phyloP scores from a whole-genome alignment of 345 rosid genomes.

The Brassica cretica region DNA sequence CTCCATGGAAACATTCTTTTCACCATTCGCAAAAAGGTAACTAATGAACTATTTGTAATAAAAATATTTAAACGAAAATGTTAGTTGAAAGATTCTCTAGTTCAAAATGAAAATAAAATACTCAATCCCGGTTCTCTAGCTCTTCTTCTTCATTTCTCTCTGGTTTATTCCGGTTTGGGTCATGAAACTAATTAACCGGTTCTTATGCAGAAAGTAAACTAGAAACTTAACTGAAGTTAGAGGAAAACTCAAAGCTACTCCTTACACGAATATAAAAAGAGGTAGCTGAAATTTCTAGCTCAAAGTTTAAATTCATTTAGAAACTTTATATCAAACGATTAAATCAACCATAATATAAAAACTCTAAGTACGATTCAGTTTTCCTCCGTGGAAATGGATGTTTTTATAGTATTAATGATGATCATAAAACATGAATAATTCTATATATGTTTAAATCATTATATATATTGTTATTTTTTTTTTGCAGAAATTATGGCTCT shows the following conservation, averaged over 20 bases:
- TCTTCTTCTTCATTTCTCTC: background rate
- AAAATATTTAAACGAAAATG: background rate
- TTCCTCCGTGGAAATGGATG: background rate
- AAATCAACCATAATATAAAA: background rate
- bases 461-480: background rate
- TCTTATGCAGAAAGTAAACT: background rate
- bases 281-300: conserved; percentile 7
- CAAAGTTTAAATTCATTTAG: background rate
- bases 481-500: conserved; percentile 39
- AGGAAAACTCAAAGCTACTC: background rate
- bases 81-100: background rate
- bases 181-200: background rate
- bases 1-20: conserved; percentile 55
- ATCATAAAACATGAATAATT: background rate
- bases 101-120: background rate
- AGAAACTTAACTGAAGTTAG: background rate
- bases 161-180: background rate
- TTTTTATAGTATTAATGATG: background rate
- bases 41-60: background rate
- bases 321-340: background rate
- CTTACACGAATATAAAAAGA: background rate
- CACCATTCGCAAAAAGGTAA: conserved; percentile 52
- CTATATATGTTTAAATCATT: background rate
- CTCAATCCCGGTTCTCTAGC: background rate
- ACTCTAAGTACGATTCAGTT: background rate